These are phyloP conservation scores for Penicillium bialowiezense DNA, from an alignment of 495 filamentous ascomycete species.

Conservation along the genomic window DNA sequence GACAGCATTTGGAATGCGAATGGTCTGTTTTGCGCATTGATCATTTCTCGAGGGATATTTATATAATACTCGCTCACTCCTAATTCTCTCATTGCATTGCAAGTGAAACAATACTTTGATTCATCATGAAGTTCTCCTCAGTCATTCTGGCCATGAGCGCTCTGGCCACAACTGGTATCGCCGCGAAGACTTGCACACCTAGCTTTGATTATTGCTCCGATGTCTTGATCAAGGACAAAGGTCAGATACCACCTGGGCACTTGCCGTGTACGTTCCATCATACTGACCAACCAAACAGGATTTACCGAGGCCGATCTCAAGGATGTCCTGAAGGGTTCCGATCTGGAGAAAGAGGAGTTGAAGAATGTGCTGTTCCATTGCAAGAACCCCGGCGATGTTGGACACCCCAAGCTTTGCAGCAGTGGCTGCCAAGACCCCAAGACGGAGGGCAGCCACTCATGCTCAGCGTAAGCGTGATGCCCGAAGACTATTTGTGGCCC, in stretches of 20 bases:
- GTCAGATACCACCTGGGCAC: conserved; percentile 10
- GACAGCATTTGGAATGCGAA: conserved; percentile 11
- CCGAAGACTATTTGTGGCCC: no score
- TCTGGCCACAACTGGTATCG: conserved; percentile 24
- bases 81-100: not conserved
- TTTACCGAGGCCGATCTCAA: conserved; percentile 36
- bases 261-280: not conserved
- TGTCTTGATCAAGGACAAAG: conserved; percentile 31
- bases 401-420: conserved; percentile 35
- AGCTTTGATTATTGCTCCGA: conserved; percentile 43
- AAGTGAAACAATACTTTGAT: not conserved
- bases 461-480: conserved; percentile 18
- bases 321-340: conserved; percentile 28
- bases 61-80: no score
- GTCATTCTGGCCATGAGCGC: conserved; percentile 24
- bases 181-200: conserved; percentile 36
- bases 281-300: conserved; percentile 15
- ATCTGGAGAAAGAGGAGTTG: conserved; percentile 28
- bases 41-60: not conserved
- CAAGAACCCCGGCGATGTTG: conserved; percentile 38
- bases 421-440: conserved; percentile 30
- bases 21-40: conserved; percentile 1
- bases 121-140: conserved; percentile 25
- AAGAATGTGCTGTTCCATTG: conserved; percentile 37
- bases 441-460: conserved; percentile 35